These are phyloP conservation scores for Backusella tuberculispora DNA, from an alignment of 192 early-diverging fungal genomes.

Conservation along the genomic window DNA sequence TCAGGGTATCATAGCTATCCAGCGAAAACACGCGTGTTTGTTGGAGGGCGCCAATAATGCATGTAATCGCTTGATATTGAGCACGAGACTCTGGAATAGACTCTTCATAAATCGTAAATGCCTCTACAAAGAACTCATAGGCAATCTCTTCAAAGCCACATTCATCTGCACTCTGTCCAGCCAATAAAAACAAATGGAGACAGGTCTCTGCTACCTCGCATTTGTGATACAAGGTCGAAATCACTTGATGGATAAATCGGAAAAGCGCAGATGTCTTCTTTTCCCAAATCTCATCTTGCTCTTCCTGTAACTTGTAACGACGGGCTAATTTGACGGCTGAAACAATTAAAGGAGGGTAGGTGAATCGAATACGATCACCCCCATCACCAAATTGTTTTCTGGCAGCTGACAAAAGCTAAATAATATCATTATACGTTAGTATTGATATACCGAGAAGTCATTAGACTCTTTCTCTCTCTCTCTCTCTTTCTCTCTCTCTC, in stretches of 20 bases:
- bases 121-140: conserved; percentile 98
- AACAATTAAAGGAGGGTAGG: conserved; percentile 88
- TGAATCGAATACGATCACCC: conserved; percentile 90
- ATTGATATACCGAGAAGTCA: background rate
- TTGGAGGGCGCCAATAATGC: conserved; percentile 86
- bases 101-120: conserved; percentile 97
- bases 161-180: conserved; percentile 87
- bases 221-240: conserved; percentile 73
- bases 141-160: conserved; percentile 87
- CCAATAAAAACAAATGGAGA: conserved; percentile 83
- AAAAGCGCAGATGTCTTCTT: conserved; percentile 76
- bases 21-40: conserved; percentile 79
- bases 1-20: conserved; percentile 97
- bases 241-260: conserved; percentile 88
- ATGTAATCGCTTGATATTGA: conserved; percentile 88
- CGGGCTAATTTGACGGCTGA: conserved; percentile 69
- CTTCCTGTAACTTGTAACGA: conserved; percentile 53
- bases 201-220: conserved; percentile 59
- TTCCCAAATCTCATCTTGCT: conserved; percentile 64
- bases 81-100: conserved; percentile 90
- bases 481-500: background rate
- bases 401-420: conserved; percentile 76
- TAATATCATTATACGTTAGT: background rate
- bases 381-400: conserved; percentile 89
- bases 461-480: background rate